Percentiles rank a stretch among this genome's conserved stretches.
Evolutionary conservation across 306 rosid genomes (phyloP).

Genomic region (Pterocarpus macrocarpus): DNA sequence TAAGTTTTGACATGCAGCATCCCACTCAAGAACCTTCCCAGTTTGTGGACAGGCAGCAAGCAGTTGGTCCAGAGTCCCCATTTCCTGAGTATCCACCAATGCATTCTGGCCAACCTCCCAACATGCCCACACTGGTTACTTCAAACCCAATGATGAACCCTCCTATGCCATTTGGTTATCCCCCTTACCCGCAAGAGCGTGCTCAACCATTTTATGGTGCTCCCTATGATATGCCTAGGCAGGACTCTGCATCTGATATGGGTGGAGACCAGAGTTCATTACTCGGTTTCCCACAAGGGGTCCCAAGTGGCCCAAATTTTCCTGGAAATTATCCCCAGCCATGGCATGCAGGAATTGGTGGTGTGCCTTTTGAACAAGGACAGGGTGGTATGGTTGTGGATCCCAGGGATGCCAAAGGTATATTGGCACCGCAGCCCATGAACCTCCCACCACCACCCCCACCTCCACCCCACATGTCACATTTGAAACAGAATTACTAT

Average conservation of each 20-base stretch:
- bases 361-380: conserved; percentile 70
- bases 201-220: conserved; percentile 76
- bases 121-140: conserved; percentile 64
- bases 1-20: conserved; percentile 80
- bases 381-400: conserved; percentile 68
- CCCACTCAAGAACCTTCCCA: conserved; percentile 71
- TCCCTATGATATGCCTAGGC: conserved; percentile 78
- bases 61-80: conserved; percentile 66
- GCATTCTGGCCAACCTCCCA: conserved; percentile 72
- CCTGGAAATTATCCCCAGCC: conserved; percentile 69
- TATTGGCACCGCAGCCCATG: conserved; percentile 71
- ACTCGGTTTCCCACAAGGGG: conserved; percentile 80
- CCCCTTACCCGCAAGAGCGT: conserved; percentile 78
- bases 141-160: conserved; percentile 79
- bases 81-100: conserved; percentile 73
- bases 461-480: conserved; percentile 66
- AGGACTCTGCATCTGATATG: conserved; percentile 71
- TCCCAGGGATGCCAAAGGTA: conserved; percentile 82
- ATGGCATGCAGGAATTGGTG: conserved; percentile 74
- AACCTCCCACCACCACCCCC: conserved; percentile 74
- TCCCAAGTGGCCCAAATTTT: conserved; percentile 62
- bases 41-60: conserved; percentile 76
- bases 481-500: conserved; percentile 67
- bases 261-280: conserved; percentile 77
- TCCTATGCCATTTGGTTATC: conserved; percentile 71